Conservation (phyloP, 2,329 filamentous ascomycete species). For the Zasmidium citrigriseum region DNA sequence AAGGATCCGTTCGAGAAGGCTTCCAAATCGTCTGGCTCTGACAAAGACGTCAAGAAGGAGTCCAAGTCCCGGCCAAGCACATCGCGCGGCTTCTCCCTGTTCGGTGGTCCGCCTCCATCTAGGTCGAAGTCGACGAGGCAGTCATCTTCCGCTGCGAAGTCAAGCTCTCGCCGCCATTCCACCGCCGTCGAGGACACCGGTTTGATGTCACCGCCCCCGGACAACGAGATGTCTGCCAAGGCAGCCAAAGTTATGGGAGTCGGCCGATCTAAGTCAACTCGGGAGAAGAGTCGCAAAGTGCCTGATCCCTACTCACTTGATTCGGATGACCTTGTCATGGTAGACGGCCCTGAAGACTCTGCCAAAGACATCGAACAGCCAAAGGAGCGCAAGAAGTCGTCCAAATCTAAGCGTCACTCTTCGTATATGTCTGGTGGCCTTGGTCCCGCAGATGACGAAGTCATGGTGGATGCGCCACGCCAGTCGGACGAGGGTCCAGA, state of each 20-base stretch:
- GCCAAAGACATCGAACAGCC: slow-evolving; percentile 35
- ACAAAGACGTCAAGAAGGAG: slow-evolving; percentile 60
- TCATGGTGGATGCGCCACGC: slow-evolving; percentile 42
- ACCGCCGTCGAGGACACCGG: slow-evolving; percentile 61
- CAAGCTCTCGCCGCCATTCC: slow-evolving; percentile 60
- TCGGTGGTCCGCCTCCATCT: slow-evolving; percentile 54
- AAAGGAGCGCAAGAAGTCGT: slow-evolving; percentile 36
- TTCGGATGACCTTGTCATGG: slow-evolving; percentile 58
- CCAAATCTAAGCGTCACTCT: slow-evolving; percentile 45
- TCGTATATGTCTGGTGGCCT: slow-evolving; percentile 41
- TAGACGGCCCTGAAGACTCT: slow-evolving; percentile 50
- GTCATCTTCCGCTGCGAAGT: slow-evolving; percentile 39
- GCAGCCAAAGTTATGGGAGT: slow-evolving; percentile 76
- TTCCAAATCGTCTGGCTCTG: slow-evolving; percentile 72
- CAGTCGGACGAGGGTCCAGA: slow-evolving; percentile 46
- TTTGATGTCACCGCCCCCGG: slow-evolving; percentile 71
- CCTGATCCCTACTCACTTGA: slow-evolving; percentile 64
- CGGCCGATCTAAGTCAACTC: slow-evolving; percentile 46
- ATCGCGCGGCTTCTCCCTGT: slow-evolving; percentile 61
- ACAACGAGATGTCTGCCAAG: slow-evolving; percentile 66
- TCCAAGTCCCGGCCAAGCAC: slow-evolving; percentile 55
- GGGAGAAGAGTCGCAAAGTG: slow-evolving; percentile 51
- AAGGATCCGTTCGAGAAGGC: slow-evolving; percentile 55
- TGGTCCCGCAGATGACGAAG: slow-evolving; percentile 43
- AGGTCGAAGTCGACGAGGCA: slow-evolving; percentile 69